Evolutionary conservation across 192 early-diverging fungal genomes (phyloP).

Genomic region (Backusella mclennaniae): DNA sequence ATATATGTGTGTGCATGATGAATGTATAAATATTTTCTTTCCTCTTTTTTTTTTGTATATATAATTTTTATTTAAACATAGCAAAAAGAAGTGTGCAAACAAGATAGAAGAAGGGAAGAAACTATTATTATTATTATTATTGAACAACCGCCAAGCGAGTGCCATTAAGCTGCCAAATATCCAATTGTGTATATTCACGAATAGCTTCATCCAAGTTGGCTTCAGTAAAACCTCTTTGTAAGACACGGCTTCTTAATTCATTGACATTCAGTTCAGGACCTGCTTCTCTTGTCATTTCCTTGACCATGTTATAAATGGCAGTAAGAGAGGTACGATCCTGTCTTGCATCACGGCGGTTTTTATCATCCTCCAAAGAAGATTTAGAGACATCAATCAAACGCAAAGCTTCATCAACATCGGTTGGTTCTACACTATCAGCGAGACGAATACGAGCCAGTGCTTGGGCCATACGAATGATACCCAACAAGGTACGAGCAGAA

Average conservation of each 20-base stretch:
- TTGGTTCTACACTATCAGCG: slow-evolving; percentile 65
- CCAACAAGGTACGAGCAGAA: slow-evolving; percentile 80
- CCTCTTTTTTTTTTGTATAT: neutral
- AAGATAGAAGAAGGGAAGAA: neutral
- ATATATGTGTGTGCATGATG: neutral
- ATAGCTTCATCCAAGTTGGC: slow-evolving; percentile 75
- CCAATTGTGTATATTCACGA: slow-evolving; percentile 68
- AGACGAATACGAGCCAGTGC: slow-evolving; percentile 90
- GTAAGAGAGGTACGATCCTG: slow-evolving; percentile 51
- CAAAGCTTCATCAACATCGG: slow-evolving; percentile 89
- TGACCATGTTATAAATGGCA: slow-evolving; percentile 79
- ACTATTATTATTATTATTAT: slow-evolving; percentile 1
- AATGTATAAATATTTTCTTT: neutral
- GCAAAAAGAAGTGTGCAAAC: neutral
- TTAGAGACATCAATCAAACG: slow-evolving; percentile 91
- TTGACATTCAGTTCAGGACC: slow-evolving; percentile 54
- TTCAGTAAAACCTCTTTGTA: slow-evolving; percentile 76
- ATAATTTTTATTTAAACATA: slow-evolving; percentile 4
- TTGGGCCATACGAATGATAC: slow-evolving; percentile 92
- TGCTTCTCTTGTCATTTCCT: slow-evolving; percentile 64
- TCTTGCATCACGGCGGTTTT: slow-evolving; percentile 36
- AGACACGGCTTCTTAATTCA: slow-evolving; percentile 66
- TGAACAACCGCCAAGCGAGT: slow-evolving; percentile 42
- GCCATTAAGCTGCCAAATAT: slow-evolving; percentile 67
- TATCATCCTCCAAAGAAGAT: slow-evolving; percentile 69